A percentile compares a stretch with the other conserved stretches of the same genome.
Evolutionary conservation across 1,284 basidiomycete genomes (phyloP).

Genomic region (Moesziomyces antarcticus): DNA sequence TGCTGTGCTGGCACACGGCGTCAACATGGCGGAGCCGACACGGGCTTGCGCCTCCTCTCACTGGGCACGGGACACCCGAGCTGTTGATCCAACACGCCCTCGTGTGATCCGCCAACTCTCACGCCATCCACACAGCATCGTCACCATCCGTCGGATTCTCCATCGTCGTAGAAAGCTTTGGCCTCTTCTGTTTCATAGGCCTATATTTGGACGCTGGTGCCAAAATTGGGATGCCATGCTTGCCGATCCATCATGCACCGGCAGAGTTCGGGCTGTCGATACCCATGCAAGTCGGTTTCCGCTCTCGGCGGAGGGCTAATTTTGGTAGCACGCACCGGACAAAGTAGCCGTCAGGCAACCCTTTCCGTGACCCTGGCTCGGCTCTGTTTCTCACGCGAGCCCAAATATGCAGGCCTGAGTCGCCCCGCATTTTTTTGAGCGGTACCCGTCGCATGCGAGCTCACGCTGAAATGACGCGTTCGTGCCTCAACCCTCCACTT

Average conservation of each 20-base stretch:
- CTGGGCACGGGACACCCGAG: no score
- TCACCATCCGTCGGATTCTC: no score
- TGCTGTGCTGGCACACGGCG: not conserved
- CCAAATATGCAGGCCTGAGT: constrained; percentile 7
- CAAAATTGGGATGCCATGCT: not conserved
- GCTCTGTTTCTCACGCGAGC: constrained; percentile 2
- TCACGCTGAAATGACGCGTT: constrained; percentile 7
- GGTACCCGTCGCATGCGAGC: not conserved
- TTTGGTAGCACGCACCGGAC: constrained; percentile 2
- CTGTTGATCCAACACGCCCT: no score
- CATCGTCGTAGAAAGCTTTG: not conserved
- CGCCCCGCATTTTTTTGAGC: constrained; percentile 12
- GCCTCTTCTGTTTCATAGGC: not conserved
- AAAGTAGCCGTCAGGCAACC: not conserved
- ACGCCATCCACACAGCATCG: no score
- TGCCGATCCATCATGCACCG: not conserved
- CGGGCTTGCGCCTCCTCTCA: no score
- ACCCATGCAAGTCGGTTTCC: not conserved
- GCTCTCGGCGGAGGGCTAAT: not conserved
- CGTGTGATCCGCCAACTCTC: no score
- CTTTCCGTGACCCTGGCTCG: constrained; percentile 1
- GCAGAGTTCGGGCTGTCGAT: not conserved
- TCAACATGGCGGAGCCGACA: not conserved
- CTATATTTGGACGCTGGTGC: not conserved
- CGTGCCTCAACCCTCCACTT: constrained; percentile 3